Percentiles rank a stretch among this genome's conserved stretches.
These are phyloP conservation scores for Penicillium rolfsii DNA, from an alignment of 2,329 filamentous ascomycete genomes.

Conservation along the genomic window DNA sequence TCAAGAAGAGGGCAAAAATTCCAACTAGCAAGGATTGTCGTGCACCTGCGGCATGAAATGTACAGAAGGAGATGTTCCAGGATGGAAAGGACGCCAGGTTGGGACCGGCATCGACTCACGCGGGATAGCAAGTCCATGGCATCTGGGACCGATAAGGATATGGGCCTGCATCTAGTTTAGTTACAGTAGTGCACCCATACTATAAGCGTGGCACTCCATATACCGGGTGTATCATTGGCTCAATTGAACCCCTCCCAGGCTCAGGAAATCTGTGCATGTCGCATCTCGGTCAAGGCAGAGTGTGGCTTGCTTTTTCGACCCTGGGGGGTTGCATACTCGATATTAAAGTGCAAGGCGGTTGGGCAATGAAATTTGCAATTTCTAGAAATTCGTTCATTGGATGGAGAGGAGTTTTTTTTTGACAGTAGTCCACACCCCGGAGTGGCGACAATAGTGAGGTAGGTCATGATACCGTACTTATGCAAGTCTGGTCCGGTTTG, in stretches of 20 bases:
- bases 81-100: constrained; percentile 3
- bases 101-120: constrained; percentile 4
- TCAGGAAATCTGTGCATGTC: constrained; percentile 12
- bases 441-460: background rate
- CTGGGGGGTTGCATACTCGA: constrained; percentile 12
- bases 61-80: constrained; percentile 4
- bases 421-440: background rate
- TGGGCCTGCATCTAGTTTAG: constrained; percentile 11
- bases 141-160: constrained; percentile 18
- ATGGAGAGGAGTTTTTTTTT: constrained; percentile 2
- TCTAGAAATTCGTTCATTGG: constrained; percentile 9
- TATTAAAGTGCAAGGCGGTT: constrained; percentile 10
- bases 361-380: constrained; percentile 17
- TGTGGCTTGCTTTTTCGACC: constrained; percentile 15
- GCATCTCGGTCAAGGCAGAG: constrained; percentile 15
- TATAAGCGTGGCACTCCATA: constrained; percentile 12
- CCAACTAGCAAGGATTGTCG: constrained; percentile 11
- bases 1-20: background rate
- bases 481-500: constrained; percentile 20
- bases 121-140: background rate
- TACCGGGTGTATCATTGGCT: constrained; percentile 21
- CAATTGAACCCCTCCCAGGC: background rate
- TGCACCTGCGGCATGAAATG: constrained; percentile 7
- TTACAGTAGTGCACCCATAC: constrained; percentile 8
- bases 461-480: constrained; percentile 3